Conservation (phyloP, 1,139 yeast genomes). For the Candida dubliniensis region DNA sequence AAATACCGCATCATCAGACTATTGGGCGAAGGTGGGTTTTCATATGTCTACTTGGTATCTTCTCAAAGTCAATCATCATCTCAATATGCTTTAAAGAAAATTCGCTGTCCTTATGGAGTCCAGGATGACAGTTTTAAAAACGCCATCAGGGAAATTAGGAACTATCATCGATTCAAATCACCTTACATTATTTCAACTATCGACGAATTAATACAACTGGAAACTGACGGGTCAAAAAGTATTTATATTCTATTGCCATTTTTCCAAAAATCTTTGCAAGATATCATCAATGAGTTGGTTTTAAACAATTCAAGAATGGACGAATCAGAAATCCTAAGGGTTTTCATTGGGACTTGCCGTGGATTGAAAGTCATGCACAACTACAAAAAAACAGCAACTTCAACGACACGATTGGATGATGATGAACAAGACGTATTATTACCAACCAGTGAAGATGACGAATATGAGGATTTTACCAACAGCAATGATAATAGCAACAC, state of each 20-base stretch:
- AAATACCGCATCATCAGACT: conserved; percentile 61
- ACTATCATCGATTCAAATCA: conserved; percentile 64
- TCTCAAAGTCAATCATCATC: conserved; percentile 39
- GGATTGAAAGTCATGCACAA: conserved; percentile 79
- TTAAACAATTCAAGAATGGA: conserved; percentile 57
- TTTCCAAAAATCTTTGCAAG: conserved; percentile 72
- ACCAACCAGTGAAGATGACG: conserved; percentile 11
- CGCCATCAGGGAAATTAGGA: conserved; percentile 77
- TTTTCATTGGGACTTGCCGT: conserved; percentile 68
- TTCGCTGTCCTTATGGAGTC: conserved; percentile 83
- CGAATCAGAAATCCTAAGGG: conserved; percentile 52
- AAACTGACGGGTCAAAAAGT: conserved; percentile 75
- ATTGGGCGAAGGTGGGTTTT: conserved; percentile 87
- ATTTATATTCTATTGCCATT: conserved; percentile 80
- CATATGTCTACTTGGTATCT: conserved; percentile 78
- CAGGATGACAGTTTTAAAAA: conserved; percentile 57
- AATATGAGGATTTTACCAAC: conserved; percentile 6
- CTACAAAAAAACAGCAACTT: conserved; percentile 37
- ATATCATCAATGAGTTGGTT: conserved; percentile 63
- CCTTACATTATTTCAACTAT: conserved; percentile 69
- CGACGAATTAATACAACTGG: conserved; percentile 71
- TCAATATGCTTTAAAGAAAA: conserved; percentile 76
- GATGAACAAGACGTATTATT: conserved; percentile 23
- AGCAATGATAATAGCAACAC: conserved; percentile 1
- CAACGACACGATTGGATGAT: conserved; percentile 22